Conservation (phyloP, 192 early-diverging fungal species). For the Funneliformis mosseae region DNA sequence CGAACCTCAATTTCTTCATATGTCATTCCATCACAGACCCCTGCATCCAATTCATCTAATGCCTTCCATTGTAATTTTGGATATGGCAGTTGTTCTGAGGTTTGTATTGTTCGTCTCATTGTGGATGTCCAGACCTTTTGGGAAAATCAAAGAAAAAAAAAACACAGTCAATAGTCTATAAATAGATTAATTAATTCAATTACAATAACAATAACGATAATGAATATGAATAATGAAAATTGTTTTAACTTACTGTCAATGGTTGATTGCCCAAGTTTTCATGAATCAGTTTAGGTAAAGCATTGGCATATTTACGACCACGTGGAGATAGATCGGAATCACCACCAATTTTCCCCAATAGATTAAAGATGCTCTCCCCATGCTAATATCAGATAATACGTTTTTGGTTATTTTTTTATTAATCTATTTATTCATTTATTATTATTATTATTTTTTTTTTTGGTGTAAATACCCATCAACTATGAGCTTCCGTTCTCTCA, state of each 20-base stretch:
- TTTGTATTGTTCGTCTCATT: conserved; percentile 90
- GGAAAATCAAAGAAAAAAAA: conserved; percentile 12
- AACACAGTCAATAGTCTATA: not conserved
- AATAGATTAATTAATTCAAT: not conserved
- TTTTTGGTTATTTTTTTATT: not conserved
- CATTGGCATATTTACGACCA: conserved; percentile 82
- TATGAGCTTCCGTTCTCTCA: not conserved
- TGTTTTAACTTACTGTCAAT: conserved; percentile 58
- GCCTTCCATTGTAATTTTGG: conserved; percentile 97
- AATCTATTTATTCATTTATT: not conserved
- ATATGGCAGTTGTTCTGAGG: conserved; percentile 75
- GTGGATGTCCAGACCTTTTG: conserved; percentile 93
- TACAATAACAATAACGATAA: not conserved
- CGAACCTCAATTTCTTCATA: conserved; percentile 95
- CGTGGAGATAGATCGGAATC: conserved; percentile 88
- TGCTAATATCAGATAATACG: conserved; percentile 49
- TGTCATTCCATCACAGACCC: conserved; percentile 97
- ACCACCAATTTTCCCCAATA: conserved; percentile 91
- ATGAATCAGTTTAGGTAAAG: conserved; percentile 80
- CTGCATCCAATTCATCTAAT: conserved; percentile 96
- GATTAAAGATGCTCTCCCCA: conserved; percentile 95
- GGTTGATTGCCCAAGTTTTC: conserved; percentile 73
- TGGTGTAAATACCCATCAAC: not conserved
- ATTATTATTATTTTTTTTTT: not conserved
- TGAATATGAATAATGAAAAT: not conserved